A percentile compares a stretch with the other conserved stretches of the same genome.
These are phyloP conservation scores for Dichomitus squalens DNA, from an alignment of 1,284 basidiomycete genomes.

Conservation along the genomic window DNA sequence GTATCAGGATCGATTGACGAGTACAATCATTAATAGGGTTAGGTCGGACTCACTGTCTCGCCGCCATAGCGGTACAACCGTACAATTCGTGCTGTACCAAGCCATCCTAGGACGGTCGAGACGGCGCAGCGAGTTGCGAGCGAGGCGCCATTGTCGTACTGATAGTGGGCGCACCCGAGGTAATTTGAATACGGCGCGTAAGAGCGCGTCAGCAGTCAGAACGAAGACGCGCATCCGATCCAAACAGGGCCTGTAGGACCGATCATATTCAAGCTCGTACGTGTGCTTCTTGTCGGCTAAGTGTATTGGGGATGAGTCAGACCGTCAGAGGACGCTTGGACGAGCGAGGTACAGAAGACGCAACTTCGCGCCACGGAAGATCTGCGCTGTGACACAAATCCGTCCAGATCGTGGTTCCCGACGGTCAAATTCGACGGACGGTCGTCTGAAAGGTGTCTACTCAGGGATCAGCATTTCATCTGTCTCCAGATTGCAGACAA, in stretches of 20 bases:
- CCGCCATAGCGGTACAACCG: too few relatives aligned
- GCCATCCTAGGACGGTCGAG: not conserved
- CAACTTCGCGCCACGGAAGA: not conserved
- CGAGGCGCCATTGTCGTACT: constrained; percentile 6
- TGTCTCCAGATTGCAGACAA: not conserved
- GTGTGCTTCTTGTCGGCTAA: not conserved
- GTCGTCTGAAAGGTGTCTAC: not conserved
- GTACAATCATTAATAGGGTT: not conserved
- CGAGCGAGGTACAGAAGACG: not conserved
- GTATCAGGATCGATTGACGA: not conserved
- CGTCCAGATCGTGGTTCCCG: not conserved
- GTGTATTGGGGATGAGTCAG: not conserved
- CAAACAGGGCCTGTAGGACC: not conserved
- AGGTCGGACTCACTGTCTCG: not conserved
- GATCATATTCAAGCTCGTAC: not conserved
- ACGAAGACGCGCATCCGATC: not conserved
- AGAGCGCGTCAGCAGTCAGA: constrained; percentile 13
- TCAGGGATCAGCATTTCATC: not conserved
- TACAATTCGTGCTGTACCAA: not conserved
- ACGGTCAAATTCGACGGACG: constrained; percentile 2
- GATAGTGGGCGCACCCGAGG: not conserved
- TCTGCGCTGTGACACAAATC: not conserved
- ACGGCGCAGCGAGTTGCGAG: not conserved
- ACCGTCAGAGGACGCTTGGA: not conserved
- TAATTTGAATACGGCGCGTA: constrained; percentile 3